phyloP scores from a whole-genome alignment of 2,329 filamentous ascomycete species.

The Hypoxylon sp. region DNA sequence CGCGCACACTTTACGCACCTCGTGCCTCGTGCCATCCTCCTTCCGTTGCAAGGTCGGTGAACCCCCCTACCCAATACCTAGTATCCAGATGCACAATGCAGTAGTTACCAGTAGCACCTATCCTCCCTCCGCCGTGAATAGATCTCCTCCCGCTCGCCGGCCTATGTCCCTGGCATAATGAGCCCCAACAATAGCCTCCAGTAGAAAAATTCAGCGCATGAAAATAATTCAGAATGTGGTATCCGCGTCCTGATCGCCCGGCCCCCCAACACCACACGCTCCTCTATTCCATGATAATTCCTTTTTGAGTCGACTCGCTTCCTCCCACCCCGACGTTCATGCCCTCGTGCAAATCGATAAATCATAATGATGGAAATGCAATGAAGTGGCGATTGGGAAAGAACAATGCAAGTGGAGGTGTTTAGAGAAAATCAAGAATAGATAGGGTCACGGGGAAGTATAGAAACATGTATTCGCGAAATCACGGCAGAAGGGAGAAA shows the following conservation, averaged over 20 bases:
- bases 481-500: neutral
- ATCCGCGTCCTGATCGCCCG: conserved; percentile 27
- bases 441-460: conserved; percentile 7
- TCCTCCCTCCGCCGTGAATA: conserved; percentile 8
- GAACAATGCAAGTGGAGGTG: conserved; percentile 6
- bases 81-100: conserved; percentile 8
- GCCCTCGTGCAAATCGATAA: conserved; percentile 29
- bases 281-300: conserved; percentile 28
- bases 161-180: conserved; percentile 10
- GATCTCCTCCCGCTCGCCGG: neutral
- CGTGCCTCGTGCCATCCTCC: conserved; percentile 23
- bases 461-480: conserved; percentile 20
- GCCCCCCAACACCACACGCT: conserved; percentile 31
- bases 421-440: conserved; percentile 4
- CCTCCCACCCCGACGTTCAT: conserved; percentile 23
- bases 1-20: conserved; percentile 16
- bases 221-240: conserved; percentile 30
- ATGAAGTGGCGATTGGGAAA: conserved; percentile 6
- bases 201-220: conserved; percentile 23
- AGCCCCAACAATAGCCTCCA: conserved; percentile 1
- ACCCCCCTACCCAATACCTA: conserved; percentile 8
- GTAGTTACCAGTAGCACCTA: conserved; percentile 4
- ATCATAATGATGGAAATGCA: conserved; percentile 17
- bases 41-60: conserved; percentile 32
- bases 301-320: conserved; percentile 29